phyloP scores from a whole-genome alignment of 2,329 filamentous ascomycete genomes.

The Colletotrichum cordylinicola region DNA sequence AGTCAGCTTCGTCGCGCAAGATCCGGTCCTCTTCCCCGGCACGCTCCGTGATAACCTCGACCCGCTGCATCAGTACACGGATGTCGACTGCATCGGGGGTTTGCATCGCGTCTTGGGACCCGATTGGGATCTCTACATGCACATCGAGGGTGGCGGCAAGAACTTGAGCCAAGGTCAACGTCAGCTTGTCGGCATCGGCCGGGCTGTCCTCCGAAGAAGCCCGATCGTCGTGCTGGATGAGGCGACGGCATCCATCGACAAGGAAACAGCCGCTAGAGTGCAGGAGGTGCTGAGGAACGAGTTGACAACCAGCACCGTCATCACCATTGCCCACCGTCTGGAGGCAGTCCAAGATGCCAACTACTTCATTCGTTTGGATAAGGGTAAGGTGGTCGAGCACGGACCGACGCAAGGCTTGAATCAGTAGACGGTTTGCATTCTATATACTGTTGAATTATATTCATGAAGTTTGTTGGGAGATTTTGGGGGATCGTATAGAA shows the following conservation, averaged over 20 bases:
- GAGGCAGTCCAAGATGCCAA: constrained; percentile 66
- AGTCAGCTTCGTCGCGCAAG: constrained; percentile 69
- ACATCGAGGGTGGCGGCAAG: constrained; percentile 64
- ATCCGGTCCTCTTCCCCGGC: constrained; percentile 66
- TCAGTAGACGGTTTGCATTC: background rate
- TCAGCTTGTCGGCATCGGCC: constrained; percentile 65
- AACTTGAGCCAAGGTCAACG: constrained; percentile 69
- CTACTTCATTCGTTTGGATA: constrained; percentile 59
- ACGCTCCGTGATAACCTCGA: constrained; percentile 71
- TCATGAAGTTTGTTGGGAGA: background rate
- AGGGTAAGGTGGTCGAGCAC: constrained; percentile 54
- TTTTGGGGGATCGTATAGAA: background rate
- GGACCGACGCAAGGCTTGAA: constrained; percentile 39
- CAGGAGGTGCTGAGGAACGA: constrained; percentile 63
- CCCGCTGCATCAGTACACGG: constrained; percentile 64
- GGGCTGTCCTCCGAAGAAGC: constrained; percentile 64
- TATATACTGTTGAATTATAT: background rate
- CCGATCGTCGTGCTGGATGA: constrained; percentile 69
- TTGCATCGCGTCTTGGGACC: constrained; percentile 65
- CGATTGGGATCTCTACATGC: constrained; percentile 52
- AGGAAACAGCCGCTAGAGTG: constrained; percentile 61
- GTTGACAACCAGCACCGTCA: constrained; percentile 61
- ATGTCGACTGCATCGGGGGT: constrained; percentile 53
- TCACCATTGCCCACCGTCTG: constrained; percentile 70
- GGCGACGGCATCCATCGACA: constrained; percentile 69